A percentile compares a stretch with the other conserved stretches of the same genome.
phyloP scores from a whole-genome alignment of 2,329 filamentous ascomycete genomes.

The Exophiala sideris region DNA sequence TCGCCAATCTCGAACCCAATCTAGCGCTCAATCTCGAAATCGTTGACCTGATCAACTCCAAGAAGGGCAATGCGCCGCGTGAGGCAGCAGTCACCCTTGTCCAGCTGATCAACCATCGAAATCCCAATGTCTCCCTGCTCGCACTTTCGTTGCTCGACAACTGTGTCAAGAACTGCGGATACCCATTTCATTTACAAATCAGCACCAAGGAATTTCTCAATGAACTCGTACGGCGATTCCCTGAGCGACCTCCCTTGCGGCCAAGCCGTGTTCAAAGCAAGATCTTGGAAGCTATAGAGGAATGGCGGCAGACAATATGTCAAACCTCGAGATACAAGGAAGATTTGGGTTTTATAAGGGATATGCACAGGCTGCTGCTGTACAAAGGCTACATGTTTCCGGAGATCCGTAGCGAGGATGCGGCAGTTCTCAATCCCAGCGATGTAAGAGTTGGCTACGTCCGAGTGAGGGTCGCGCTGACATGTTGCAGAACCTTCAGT shows the following conservation, averaged over 20 bases:
- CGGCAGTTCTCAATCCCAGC: conserved; percentile 91
- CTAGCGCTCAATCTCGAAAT: conserved; percentile 96
- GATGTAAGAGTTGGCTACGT: conserved; percentile 59
- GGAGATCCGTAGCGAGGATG: conserved; percentile 87
- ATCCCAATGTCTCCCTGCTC: conserved; percentile 88
- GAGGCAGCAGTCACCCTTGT: conserved; percentile 93
- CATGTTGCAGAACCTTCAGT: conserved; percentile 73
- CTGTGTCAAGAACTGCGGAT: conserved; percentile 99
- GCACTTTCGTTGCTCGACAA: conserved; percentile 84
- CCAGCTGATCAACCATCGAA: conserved; percentile 92
- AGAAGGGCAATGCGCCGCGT: conserved; percentile 92
- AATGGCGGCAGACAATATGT: conserved; percentile 98
- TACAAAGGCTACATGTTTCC: conserved; percentile 98
- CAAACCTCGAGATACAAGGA: conserved; percentile 97
- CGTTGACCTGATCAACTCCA: conserved; percentile 90
- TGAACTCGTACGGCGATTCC: conserved; percentile 92
- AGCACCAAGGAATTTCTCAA: conserved; percentile 99
- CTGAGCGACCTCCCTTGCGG: conserved; percentile 84
- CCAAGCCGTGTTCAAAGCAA: conserved; percentile 82
- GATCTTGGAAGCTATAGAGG: conserved; percentile 94
- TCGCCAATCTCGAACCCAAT: conserved; percentile 94
- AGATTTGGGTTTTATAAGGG: conserved; percentile 89
- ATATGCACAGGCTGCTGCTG: conserved; percentile 93
- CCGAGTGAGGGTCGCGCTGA: conserved; percentile 29
- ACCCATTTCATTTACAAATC: conserved; percentile 97